Conservation (phyloP, 371 early-diverging fungal species). For the Thermomucor indicae-seudaticae region DNA sequence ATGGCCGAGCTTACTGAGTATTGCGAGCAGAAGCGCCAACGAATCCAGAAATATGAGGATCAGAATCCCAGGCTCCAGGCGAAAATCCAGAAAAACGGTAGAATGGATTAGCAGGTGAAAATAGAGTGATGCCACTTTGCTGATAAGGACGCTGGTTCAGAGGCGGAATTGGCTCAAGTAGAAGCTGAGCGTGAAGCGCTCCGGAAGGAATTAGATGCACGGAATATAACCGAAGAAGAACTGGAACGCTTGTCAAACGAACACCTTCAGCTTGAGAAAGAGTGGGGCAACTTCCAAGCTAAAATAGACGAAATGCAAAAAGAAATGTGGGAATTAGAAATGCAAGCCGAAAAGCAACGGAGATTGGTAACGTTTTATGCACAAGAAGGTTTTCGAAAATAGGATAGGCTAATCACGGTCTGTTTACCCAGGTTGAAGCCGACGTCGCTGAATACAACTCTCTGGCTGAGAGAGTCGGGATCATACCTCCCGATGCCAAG, state of each 20-base stretch:
- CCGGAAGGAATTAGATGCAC: neutral
- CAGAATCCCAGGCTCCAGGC: slow-evolving; percentile 1
- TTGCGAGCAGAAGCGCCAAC: slow-evolving; percentile 3
- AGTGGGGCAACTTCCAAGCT: neutral
- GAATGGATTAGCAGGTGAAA: neutral
- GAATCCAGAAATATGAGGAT: slow-evolving; percentile 7
- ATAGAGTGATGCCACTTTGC: neutral
- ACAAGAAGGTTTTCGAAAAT: neutral
- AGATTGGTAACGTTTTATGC: neutral
- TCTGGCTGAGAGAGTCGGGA: no score
- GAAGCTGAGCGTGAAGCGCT: no score
- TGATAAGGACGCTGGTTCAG: neutral
- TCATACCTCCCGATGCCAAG: no score
- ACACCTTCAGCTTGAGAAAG: neutral
- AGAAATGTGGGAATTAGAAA: neutral
- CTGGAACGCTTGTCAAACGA: neutral
- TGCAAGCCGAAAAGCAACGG: neutral
- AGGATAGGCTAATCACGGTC: neutral
- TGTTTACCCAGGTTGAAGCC: neutral
- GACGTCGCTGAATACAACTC: neutral
- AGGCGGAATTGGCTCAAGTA: neutral
- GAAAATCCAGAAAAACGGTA: neutral
- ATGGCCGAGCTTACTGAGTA: slow-evolving; percentile 23
- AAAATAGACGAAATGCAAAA: neutral
- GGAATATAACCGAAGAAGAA: neutral